A percentile compares a stretch with the other conserved stretches of the same genome.
These are phyloP conservation scores for Penicillium steckii DNA, from an alignment of 495 filamentous ascomycete species.

Conservation along the genomic window DNA sequence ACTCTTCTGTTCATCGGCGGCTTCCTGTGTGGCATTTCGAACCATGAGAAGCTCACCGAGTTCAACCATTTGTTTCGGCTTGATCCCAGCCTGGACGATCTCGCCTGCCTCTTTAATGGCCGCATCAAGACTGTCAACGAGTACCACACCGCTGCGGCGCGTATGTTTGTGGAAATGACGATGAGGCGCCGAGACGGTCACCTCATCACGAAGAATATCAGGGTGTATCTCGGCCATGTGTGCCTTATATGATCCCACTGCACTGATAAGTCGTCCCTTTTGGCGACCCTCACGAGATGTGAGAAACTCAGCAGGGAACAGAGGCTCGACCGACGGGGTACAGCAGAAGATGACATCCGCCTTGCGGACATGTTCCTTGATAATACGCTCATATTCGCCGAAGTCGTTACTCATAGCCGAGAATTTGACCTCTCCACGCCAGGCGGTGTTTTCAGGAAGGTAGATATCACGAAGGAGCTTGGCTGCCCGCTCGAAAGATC, in stretches of 20 bases:
- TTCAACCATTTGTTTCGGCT: conserved; percentile 75
- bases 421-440: conserved; percentile 64
- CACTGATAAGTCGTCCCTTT: conserved; percentile 75
- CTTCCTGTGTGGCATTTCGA: conserved; percentile 45
- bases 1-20: conserved; percentile 49
- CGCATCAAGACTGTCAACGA: conserved; percentile 80
- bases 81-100: conserved; percentile 74
- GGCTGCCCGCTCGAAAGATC: conserved; percentile 61
- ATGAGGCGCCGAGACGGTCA: conserved; percentile 46
- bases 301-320: conserved; percentile 63
- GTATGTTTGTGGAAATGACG: conserved; percentile 72
- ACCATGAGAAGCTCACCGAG: conserved; percentile 82
- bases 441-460: conserved; percentile 43
- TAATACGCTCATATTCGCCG: conserved; percentile 64
- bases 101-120: conserved; percentile 87
- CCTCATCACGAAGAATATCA: conserved; percentile 69
- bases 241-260: conserved; percentile 79
- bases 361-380: conserved; percentile 63
- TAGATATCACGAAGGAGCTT: conserved; percentile 58
- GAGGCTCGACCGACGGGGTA: conserved; percentile 58
- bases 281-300: conserved; percentile 66
- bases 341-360: conserved; percentile 82
- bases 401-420: conserved; percentile 69
- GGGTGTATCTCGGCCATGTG: conserved; percentile 85
- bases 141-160: conserved; percentile 66